A percentile compares a stretch with the other conserved stretches of the same genome.
These are phyloP conservation scores for Syzygium malaccense DNA, from an alignment of 441 rosid species.

Conservation along the genomic window DNA sequence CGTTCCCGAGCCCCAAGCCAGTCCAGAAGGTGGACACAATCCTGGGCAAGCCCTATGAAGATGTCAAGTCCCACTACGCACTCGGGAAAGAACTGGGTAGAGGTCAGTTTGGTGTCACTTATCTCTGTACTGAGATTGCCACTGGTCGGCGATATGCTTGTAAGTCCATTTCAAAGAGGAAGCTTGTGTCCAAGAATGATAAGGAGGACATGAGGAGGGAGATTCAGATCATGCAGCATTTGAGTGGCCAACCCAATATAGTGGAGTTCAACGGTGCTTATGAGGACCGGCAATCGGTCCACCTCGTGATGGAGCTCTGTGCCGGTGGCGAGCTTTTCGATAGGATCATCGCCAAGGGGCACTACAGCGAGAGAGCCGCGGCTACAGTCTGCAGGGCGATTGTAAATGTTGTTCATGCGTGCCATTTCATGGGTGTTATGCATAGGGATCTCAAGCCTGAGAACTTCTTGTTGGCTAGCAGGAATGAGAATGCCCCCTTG, in stretches of 20 bases:
- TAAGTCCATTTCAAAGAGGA: conserved; percentile 53
- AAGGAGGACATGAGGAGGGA: conserved; percentile 49
- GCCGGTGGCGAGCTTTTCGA: conserved; percentile 55
- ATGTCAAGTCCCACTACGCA: conserved; percentile 37
- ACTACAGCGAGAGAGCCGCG: conserved; percentile 42
- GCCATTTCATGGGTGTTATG: conserved; percentile 57
- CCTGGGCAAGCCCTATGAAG: conserved; percentile 60
- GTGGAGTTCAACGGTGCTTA: conserved; percentile 54
- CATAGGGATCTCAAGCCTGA: conserved; percentile 57
- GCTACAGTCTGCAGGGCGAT: conserved; percentile 44
- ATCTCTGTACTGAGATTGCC: conserved; percentile 50
- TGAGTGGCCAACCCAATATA: conserved; percentile 53
- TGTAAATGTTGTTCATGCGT: conserved; percentile 46
- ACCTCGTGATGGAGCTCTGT: conserved; percentile 51
- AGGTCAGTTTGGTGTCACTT: conserved; percentile 59
- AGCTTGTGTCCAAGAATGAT: conserved; percentile 39
- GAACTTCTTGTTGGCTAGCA: conserved; percentile 49
- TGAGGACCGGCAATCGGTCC: conserved; percentile 46
- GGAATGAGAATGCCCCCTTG: conserved; percentile 39
- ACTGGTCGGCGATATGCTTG: conserved; percentile 43
- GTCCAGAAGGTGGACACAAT: conserved; percentile 31
- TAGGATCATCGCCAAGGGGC: conserved; percentile 46
- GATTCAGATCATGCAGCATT: conserved; percentile 57
- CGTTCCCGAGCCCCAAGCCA: conserved; percentile 14
- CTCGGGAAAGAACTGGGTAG: conserved; percentile 45